phyloP scores from a whole-genome alignment of 2,329 filamentous ascomycete species.

The Diplodia corticola region DNA sequence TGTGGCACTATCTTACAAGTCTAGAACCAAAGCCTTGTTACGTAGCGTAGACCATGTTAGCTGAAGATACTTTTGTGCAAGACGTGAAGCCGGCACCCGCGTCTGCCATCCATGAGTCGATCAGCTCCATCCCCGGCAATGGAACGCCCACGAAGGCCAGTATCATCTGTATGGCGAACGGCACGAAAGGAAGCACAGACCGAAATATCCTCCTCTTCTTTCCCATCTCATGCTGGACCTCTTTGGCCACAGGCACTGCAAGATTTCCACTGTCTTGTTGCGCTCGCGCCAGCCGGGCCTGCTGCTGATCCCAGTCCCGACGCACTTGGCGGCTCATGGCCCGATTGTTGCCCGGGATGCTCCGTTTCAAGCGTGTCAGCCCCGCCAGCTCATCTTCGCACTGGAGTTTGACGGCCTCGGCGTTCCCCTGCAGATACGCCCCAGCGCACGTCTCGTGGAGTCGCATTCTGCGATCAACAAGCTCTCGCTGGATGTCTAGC shows the following conservation, averaged over 20 bases:
- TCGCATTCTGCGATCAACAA: neutral
- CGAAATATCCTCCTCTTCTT: conserved; percentile 17
- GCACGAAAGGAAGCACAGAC: conserved; percentile 19
- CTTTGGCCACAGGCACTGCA: conserved; percentile 21
- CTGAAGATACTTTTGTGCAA: neutral
- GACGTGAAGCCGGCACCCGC: neutral
- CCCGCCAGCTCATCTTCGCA: conserved; percentile 13
- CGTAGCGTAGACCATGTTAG: too few relatives aligned
- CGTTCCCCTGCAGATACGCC: conserved; percentile 10
- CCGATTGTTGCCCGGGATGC: conserved; percentile 15
- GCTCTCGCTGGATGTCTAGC: conserved; percentile 5
- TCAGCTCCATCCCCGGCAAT: neutral
- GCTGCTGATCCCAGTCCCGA: conserved; percentile 22
- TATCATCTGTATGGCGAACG: conserved; percentile 18
- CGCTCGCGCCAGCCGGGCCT: neutral
- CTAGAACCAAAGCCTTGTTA: too few relatives aligned
- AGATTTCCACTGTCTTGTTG: conserved; percentile 19
- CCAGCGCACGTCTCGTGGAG: conserved; percentile 3
- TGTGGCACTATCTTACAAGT: too few relatives aligned
- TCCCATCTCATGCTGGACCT: conserved; percentile 11
- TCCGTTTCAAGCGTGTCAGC: conserved; percentile 20
- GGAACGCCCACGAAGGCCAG: conserved; percentile 17
- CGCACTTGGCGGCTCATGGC: conserved; percentile 23
- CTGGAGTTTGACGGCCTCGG: conserved; percentile 3
- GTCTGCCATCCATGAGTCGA: conserved; percentile 24